Percentiles rank a stretch among this genome's conserved stretches.
These are phyloP conservation scores for Hypsizygus ulmarius DNA, from an alignment of 1,284 basidiomycete genomes.

Conservation along the genomic window DNA sequence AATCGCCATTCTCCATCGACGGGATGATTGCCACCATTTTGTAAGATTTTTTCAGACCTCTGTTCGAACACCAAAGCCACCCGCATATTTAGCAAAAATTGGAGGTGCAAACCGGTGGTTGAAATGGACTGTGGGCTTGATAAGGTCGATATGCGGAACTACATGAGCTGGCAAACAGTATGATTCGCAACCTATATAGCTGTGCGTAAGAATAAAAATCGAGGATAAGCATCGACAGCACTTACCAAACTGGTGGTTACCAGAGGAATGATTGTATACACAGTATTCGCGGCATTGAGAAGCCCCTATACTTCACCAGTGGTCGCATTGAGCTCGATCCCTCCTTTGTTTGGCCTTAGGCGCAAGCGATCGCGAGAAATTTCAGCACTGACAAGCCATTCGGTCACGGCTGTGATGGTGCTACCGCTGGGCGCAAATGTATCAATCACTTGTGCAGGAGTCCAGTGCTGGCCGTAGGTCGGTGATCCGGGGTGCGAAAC, in stretches of 20 bases:
- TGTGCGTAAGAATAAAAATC: background rate
- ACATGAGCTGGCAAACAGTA: constrained; percentile 45
- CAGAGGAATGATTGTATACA: constrained; percentile 41
- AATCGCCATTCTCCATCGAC: constrained; percentile 23
- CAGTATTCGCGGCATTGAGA: constrained; percentile 48
- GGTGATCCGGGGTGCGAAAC: constrained; percentile 45
- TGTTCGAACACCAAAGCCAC: constrained; percentile 29
- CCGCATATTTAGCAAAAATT: constrained; percentile 21
- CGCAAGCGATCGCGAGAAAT: constrained; percentile 36
- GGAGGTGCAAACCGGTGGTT: constrained; percentile 26
- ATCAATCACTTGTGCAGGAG: constrained; percentile 27
- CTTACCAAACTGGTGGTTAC: constrained; percentile 29
- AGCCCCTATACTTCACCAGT: constrained; percentile 44
- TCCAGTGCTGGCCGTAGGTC: constrained; percentile 34
- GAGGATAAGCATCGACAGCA: background rate
- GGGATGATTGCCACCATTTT: constrained; percentile 24
- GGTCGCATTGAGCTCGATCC: constrained; percentile 46
- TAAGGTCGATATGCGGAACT: constrained; percentile 42
- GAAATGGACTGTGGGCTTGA: constrained; percentile 40
- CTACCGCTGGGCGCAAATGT: constrained; percentile 33
- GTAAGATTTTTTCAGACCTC: constrained; percentile 37
- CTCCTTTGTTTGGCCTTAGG: constrained; percentile 39
- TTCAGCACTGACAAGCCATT: constrained; percentile 43
- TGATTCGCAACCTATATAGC: constrained; percentile 38
- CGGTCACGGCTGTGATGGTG: constrained; percentile 39